These are phyloP conservation scores for Gonium pectorale DNA, from an alignment of 139 green algal genomes.

Conservation along the genomic window DNA sequence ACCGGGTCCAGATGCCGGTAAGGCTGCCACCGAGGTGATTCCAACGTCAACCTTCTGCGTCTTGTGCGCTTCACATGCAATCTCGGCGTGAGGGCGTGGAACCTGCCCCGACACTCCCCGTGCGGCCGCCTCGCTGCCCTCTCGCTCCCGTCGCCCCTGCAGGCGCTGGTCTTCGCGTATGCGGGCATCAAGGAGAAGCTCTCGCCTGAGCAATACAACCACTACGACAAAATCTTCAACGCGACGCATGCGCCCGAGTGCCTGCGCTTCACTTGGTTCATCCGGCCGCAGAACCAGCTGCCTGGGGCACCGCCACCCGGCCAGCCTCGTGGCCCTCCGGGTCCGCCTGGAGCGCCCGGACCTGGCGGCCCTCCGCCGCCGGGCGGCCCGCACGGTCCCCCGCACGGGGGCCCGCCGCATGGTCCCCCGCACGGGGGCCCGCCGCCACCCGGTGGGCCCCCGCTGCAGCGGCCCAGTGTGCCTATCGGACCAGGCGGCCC, in stretches of 20 bases:
- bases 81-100: too few species aligned
- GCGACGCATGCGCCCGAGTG: slow-evolving; percentile 46
- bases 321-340: too few species aligned
- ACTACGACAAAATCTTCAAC: slow-evolving; percentile 52
- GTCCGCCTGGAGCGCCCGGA: background rate
- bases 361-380: background rate
- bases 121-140: too few species aligned
- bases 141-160: background rate
- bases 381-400: background rate
- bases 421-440: background rate
- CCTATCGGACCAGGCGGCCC: background rate
- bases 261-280: slow-evolving; percentile 42
- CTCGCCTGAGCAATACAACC: slow-evolving; percentile 45
- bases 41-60: too few species aligned
- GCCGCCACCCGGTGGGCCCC: background rate
- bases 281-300: slow-evolving; percentile 30
- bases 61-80: too few species aligned
- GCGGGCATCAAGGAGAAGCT: slow-evolving; percentile 46
- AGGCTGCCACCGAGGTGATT: too few species aligned
- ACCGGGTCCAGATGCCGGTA: slow-evolving; percentile 36
- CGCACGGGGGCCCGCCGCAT: background rate
- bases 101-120: too few species aligned
- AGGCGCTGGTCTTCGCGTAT: slow-evolving; percentile 51
- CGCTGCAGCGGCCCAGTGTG: background rate
- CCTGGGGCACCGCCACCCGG: background rate